These are phyloP conservation scores for Trichoderma pleuroti DNA, from an alignment of 2,329 filamentous ascomycete genomes.

Conservation along the genomic window DNA sequence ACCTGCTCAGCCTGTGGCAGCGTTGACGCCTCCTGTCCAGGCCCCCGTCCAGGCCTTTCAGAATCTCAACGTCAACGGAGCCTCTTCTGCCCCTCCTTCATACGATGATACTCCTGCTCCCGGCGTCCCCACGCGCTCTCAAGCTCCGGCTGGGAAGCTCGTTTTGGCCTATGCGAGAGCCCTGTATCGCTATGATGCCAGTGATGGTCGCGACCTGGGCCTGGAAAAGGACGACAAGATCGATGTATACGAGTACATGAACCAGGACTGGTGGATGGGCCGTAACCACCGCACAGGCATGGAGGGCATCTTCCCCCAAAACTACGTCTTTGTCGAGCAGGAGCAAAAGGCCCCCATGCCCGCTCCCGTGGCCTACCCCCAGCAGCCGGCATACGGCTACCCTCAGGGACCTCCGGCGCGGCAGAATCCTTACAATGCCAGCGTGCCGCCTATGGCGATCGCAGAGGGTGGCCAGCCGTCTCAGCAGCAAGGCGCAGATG, in stretches of 20 bases:
- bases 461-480: conserved; percentile 49
- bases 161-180: conserved; percentile 72
- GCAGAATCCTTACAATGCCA: conserved; percentile 62
- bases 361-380: conserved; percentile 33
- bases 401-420: conserved; percentile 42
- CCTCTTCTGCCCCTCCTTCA: conserved; percentile 46
- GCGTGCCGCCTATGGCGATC: conserved; percentile 72
- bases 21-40: conserved; percentile 33
- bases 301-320: conserved; percentile 93
- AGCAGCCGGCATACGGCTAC: conserved; percentile 32
- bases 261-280: conserved; percentile 95
- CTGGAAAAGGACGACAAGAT: conserved; percentile 79
- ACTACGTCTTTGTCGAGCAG: conserved; percentile 75
- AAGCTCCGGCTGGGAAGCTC: conserved; percentile 39
- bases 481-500: conserved; percentile 35
- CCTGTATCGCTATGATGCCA: conserved; percentile 75
- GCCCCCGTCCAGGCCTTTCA: conserved; percentile 41
- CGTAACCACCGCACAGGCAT: conserved; percentile 75
- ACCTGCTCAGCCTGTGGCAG: conserved; percentile 29
- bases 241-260: conserved; percentile 86
- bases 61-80: conserved; percentile 37
- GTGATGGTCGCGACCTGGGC: conserved; percentile 76
- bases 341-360: conserved; percentile 42
- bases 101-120: conserved; percentile 48
- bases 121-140: conserved; percentile 39